Percentiles rank a stretch among this genome's conserved stretches.
These are phyloP conservation scores for Dacryopinax primogenitus DNA, from an alignment of 768 basidiomycete genomes.

Conservation along the genomic window DNA sequence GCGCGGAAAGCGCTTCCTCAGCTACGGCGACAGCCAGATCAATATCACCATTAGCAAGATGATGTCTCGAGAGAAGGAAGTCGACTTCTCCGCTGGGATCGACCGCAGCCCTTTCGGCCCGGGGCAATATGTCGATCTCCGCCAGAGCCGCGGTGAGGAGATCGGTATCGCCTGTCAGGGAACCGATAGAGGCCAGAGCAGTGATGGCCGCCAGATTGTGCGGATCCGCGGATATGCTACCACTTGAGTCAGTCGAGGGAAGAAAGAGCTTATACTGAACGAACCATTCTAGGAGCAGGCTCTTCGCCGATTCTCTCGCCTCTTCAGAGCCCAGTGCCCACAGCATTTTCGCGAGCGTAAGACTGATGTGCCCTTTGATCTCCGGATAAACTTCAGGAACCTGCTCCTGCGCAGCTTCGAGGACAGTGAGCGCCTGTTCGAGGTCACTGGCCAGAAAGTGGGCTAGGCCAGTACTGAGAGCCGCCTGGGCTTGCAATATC, in stretches of 20 bases:
- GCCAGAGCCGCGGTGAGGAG: conserved; percentile 77
- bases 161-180: conserved; percentile 51
- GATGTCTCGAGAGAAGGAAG: conserved; percentile 57
- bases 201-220: conserved; percentile 73
- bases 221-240: conserved; percentile 62
- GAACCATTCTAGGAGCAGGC: conserved; percentile 70
- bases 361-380: conserved; percentile 53
- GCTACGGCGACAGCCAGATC: not conserved
- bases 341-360: conserved; percentile 71
- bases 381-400: conserved; percentile 35
- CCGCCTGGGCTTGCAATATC: conserved; percentile 46
- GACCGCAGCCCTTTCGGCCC: conserved; percentile 48
- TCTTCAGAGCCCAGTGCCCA: conserved; percentile 74
- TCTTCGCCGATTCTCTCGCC: conserved; percentile 61
- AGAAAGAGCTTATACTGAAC: conserved; percentile 18
- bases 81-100: conserved; percentile 61
- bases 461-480: conserved; percentile 61
- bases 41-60: conserved; percentile 29
- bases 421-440: conserved; percentile 46
- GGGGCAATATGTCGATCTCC: conserved; percentile 58
- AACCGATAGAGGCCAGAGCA: conserved; percentile 77
- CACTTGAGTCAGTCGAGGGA: not conserved
- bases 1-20: not conserved
- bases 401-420: conserved; percentile 54
- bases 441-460: conserved; percentile 52